Evolutionary conservation across 163 green algal species (phyloP).

Genomic region (Smithsoniella earleae): DNA sequence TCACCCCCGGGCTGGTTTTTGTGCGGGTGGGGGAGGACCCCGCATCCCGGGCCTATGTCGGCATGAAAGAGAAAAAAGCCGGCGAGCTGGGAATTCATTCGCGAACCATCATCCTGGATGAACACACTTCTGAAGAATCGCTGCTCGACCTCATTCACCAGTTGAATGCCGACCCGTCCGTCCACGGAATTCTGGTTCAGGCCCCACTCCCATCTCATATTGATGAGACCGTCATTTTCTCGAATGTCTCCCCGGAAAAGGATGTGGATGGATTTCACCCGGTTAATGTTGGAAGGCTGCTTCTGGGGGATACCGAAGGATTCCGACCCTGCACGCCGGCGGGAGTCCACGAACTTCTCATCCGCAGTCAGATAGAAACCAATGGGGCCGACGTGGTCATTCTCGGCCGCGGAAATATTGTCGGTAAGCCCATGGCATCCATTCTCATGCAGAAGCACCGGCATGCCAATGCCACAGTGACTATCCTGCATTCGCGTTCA

Average conservation of each 20-base stretch:
- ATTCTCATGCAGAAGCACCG: slow-evolving; percentile 75
- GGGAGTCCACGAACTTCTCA: no score
- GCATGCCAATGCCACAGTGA: slow-evolving; percentile 92
- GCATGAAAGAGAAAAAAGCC: slow-evolving; percentile 83
- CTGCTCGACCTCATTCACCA: slow-evolving; percentile 59
- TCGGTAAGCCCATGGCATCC: slow-evolving; percentile 78
- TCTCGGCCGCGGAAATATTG: slow-evolving; percentile 93
- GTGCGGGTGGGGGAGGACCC: slow-evolving; percentile 79
- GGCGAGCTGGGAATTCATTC: slow-evolving; percentile 75
- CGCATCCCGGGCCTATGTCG: slow-evolving; percentile 84
- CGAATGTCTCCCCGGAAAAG: slow-evolving; percentile 83
- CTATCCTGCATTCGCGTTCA: slow-evolving; percentile 68
- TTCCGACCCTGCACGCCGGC: slow-evolving; percentile 40
- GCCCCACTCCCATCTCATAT: slow-evolving; percentile 75
- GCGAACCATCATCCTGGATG: slow-evolving; percentile 66
- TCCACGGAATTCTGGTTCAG: slow-evolving; percentile 96
- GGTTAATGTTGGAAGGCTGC: slow-evolving; percentile 82
- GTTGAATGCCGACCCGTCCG: slow-evolving; percentile 71
- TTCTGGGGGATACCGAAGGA: slow-evolving; percentile 67
- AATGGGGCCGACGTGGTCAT: slow-evolving; percentile 75
- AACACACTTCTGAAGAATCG: slow-evolving; percentile 42
- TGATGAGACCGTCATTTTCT: slow-evolving; percentile 77
- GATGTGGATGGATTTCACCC: slow-evolving; percentile 97
- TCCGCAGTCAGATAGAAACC: slow-evolving; percentile 7
- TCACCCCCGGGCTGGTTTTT: slow-evolving; percentile 83